Evolutionary conservation across 495 filamentous ascomycete genomes (phyloP), one percentile per base, ranked within the genome.

Genomic region (Glonium stellatum): DNA sequence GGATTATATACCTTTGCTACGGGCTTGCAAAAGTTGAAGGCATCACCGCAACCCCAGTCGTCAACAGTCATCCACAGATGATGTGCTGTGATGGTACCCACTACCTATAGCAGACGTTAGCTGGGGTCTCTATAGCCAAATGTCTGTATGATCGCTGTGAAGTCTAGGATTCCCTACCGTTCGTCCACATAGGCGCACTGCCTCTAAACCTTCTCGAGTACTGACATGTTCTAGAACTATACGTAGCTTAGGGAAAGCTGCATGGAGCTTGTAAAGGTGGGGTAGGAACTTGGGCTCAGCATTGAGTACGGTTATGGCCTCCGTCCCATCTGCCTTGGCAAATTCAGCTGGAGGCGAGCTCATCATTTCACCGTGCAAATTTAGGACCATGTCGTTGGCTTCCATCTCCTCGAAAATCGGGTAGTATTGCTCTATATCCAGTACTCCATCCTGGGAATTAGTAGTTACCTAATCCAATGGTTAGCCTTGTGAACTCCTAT

Each of bases 191-290:
- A 31, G 27, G 2, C 27, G 27, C 27, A 31, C 27, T 31, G 27
- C 27, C 27, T 31, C 27, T 31, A 31, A 31, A 31, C 27, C 27
- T 31, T 31, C 27, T 6, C 27, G 27, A 31, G 88, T 91, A 27
- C 87, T 93, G 76, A 87, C 91, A 73, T 96, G 91, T 71, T 88
- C 84, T 54, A 84, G 71, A 58, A 96, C 84, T 60, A 95, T 93
- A 18, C 87, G 82, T 51, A 95, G 80, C 27, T 84, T 80, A 2
- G 92, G 93, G 71, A 92, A 97, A 25, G 78, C 76, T 23, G 77
- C 69, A 60, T 93, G 87, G 3, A 98, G 79, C 25, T 80, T 79
- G 39, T 79, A 71, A 12, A 96, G 77, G 1, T 81, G 88, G 8
- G 90, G 92, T 2, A 96, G 79, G 27, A 96, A 96, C 6, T 75